Conservation (phyloP, 2,329 filamentous ascomycete species). For the Eurotiales sp. region DNA sequence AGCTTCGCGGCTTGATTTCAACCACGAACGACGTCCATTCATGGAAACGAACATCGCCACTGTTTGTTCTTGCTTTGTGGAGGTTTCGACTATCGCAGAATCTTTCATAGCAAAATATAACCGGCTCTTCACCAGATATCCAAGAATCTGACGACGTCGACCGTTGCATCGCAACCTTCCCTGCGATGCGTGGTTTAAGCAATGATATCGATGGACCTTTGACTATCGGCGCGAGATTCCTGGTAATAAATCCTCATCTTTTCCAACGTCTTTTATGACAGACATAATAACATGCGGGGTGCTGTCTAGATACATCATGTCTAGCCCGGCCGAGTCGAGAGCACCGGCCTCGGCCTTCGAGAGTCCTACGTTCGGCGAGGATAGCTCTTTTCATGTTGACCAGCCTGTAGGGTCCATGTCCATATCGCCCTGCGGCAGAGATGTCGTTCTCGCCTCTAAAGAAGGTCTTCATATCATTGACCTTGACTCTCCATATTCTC, state of each 20-base stretch:
- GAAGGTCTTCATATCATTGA: conserved; percentile 90
- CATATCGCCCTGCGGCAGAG: conserved; percentile 85
- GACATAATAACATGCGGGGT: conserved; percentile 10
- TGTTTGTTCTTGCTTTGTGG: no score
- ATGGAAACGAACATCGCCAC: no score
- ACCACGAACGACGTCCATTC: no score
- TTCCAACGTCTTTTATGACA: neutral
- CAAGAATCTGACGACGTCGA: no score
- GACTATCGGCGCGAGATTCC: neutral
- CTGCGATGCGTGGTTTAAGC: conserved; percentile 5
- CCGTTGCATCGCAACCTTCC: neutral
- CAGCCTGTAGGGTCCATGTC: conserved; percentile 80
- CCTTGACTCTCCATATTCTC: conserved; percentile 81
- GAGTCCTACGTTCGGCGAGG: conserved; percentile 80
- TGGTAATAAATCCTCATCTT: neutral
- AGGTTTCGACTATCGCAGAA: no score
- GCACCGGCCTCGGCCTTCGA: conserved; percentile 62
- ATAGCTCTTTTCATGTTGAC: conserved; percentile 79
- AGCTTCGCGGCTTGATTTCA: conserved; percentile 10
- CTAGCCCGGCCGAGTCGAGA: conserved; percentile 34
- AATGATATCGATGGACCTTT: conserved; percentile 1
- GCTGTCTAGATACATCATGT: conserved; percentile 20
- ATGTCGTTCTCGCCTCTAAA: conserved; percentile 85
- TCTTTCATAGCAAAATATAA: no score
- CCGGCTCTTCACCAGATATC: no score